phyloP scores from a whole-genome alignment of 805 yeast species.

The Candida nanaspora region DNA sequence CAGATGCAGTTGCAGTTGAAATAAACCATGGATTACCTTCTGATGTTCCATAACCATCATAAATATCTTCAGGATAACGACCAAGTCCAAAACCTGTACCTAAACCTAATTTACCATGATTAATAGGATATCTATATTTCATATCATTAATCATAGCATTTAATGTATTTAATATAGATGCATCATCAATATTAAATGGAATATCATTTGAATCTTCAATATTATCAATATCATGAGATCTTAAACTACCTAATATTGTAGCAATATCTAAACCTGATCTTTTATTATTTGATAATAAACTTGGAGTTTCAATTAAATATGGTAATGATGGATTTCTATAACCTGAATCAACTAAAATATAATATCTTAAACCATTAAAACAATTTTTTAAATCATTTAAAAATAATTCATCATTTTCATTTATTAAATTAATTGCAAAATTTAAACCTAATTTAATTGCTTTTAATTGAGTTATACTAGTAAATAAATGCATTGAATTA shows the following conservation, averaged over 20 bases:
- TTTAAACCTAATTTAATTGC: slow-evolving; percentile 54
- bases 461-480: slow-evolving; percentile 64
- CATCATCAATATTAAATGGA: slow-evolving; percentile 59
- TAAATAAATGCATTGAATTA: slow-evolving; percentile 69
- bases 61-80: slow-evolving; percentile 87
- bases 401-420: slow-evolving; percentile 25
- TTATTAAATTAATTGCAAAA: slow-evolving; percentile 27
- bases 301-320: slow-evolving; percentile 68
- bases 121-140: slow-evolving; percentile 73
- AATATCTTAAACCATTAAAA: slow-evolving; percentile 30
- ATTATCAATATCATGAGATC: slow-evolving; percentile 35
- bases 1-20: slow-evolving; percentile 63
- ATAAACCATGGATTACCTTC: slow-evolving; percentile 96
- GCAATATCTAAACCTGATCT: slow-evolving; percentile 81
- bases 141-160: slow-evolving; percentile 57
- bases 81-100: slow-evolving; percentile 66
- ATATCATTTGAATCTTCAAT: slow-evolving; percentile 30
- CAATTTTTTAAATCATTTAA: slow-evolving; percentile 20
- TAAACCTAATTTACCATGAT: slow-evolving; percentile 38
- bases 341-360: slow-evolving; percentile 34
- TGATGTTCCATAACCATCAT: slow-evolving; percentile 63
- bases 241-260: slow-evolving; percentile 42
- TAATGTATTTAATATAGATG: slow-evolving; percentile 55
- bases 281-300: slow-evolving; percentile 23
- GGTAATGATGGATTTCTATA: slow-evolving; percentile 33